phyloP scores from a whole-genome alignment of 108 stramenopile genomes.

The Fragilaria radians region DNA sequence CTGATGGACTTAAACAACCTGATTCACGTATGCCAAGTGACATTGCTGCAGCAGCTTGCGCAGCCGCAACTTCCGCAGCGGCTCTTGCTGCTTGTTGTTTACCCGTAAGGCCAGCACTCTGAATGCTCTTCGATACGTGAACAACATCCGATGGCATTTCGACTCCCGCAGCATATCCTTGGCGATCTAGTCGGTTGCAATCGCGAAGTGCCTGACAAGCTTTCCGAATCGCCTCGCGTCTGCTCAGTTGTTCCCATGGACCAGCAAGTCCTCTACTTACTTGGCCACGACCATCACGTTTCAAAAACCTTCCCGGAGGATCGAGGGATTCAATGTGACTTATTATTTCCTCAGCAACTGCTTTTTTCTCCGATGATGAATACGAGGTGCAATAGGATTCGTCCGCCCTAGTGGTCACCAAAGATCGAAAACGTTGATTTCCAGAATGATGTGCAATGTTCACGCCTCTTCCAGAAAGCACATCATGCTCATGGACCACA shows the following conservation, averaged over 20 bases:
- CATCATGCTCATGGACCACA: conserved; percentile 61
- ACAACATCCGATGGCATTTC: conserved; percentile 55
- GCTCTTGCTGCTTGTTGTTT: conserved; percentile 41
- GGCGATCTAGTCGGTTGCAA: conserved; percentile 69
- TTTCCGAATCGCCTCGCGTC: conserved; percentile 58
- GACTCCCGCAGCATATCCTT: conserved; percentile 56
- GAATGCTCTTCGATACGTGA: conserved; percentile 24
- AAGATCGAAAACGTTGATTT: conserved; percentile 67
- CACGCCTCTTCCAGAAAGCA: conserved; percentile 68
- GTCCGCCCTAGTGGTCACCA: conserved; percentile 54
- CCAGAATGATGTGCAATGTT: conserved; percentile 75
- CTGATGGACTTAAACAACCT: no score
- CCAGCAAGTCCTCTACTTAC: conserved; percentile 53
- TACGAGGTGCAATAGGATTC: conserved; percentile 50
- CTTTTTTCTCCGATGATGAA: conserved; percentile 60
- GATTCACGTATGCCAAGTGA: no score
- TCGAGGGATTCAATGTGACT: conserved; percentile 52
- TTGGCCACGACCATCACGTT: conserved; percentile 42
- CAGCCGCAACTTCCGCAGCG: conserved; percentile 6
- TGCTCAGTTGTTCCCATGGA: conserved; percentile 63
- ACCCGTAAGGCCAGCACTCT: conserved; percentile 32
- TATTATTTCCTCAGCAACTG: conserved; percentile 68
- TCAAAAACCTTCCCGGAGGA: conserved; percentile 77
- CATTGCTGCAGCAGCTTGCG: background rate
- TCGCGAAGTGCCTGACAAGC: conserved; percentile 70